A percentile compares a stretch with the other conserved stretches of the same genome.
Evolutionary conservation across 1,139 yeast genomes (phyloP).

Genomic region (Yamadazyma songkhlaensis): DNA sequence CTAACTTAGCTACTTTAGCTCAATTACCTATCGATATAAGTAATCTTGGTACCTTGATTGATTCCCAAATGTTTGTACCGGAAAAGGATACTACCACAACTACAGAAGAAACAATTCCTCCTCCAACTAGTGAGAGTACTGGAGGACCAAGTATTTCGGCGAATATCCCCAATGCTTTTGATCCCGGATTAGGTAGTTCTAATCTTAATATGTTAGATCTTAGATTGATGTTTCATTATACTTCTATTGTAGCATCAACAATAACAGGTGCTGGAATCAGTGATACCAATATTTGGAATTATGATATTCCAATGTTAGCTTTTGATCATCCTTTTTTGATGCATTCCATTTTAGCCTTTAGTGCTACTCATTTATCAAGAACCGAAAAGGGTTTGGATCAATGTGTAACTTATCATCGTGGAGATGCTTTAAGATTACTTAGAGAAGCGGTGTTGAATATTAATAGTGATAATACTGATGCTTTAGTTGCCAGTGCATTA

Average conservation of each 20-base stretch:
- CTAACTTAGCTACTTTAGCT: conserved; percentile 44
- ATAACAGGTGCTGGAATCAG: conserved; percentile 90
- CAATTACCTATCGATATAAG: conserved; percentile 43
- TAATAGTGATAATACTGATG: conserved; percentile 83
- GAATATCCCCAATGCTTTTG: conserved; percentile 19
- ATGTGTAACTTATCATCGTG: conserved; percentile 82
- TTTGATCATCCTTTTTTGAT: conserved; percentile 85
- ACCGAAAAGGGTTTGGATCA: conserved; percentile 75
- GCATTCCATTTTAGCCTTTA: conserved; percentile 87
- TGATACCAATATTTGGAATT: conserved; percentile 82
- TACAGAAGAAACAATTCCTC: background rate
- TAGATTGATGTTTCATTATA: conserved; percentile 81
- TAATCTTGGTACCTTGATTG: conserved; percentile 31
- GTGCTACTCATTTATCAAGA: conserved; percentile 86
- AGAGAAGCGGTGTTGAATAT: conserved; percentile 85
- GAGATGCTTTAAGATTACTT: conserved; percentile 76
- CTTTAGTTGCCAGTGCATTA: conserved; percentile 87
- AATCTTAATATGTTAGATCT: conserved; percentile 71
- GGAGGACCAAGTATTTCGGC: conserved; percentile 28
- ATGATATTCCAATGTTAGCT: conserved; percentile 84
- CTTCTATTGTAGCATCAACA: conserved; percentile 79
- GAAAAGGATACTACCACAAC: background rate
- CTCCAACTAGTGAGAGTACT: background rate
- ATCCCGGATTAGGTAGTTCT: conserved; percentile 14
- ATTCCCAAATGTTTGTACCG: conserved; percentile 16